A percentile compares a stretch with the other conserved stretches of the same genome.
Evolutionary conservation across 2,329 filamentous ascomycete genomes (phyloP).

Genomic region (Ascochyta viciae-villosae): DNA sequence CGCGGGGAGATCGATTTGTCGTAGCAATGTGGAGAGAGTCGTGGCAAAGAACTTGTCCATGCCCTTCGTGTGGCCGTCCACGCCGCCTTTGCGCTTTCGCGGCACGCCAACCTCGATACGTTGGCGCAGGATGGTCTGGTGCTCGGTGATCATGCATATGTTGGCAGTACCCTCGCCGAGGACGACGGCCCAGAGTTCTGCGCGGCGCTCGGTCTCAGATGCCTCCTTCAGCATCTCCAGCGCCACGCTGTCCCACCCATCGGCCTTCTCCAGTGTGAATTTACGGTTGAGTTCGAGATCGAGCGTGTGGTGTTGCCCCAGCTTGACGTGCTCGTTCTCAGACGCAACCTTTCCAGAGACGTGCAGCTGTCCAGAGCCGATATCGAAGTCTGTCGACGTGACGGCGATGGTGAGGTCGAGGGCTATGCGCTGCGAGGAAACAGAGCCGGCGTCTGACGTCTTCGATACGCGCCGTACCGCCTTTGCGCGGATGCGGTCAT

Average conservation of each 20-base stretch:
- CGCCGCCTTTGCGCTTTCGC: constrained; percentile 68
- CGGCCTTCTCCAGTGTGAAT: constrained; percentile 84
- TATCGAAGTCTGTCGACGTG: constrained; percentile 72
- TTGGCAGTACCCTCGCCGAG: constrained; percentile 90
- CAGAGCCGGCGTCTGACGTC: constrained; percentile 67
- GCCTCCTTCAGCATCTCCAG: constrained; percentile 79
- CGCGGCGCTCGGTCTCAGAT: constrained; percentile 77
- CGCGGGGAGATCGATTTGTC: constrained; percentile 73
- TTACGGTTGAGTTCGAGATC: constrained; percentile 88
- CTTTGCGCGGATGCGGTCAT: constrained; percentile 69
- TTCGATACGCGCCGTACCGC: constrained; percentile 71
- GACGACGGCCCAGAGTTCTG: constrained; percentile 86
- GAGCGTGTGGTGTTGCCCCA: constrained; percentile 73
- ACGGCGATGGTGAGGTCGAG: constrained; percentile 70
- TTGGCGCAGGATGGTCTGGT: constrained; percentile 78
- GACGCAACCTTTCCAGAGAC: constrained; percentile 70
- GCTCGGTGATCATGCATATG: constrained; percentile 81
- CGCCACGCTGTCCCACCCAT: constrained; percentile 89
- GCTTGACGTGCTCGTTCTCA: constrained; percentile 71
- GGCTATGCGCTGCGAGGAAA: constrained; percentile 68
- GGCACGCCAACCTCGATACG: constrained; percentile 71
- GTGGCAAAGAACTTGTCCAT: constrained; percentile 81
- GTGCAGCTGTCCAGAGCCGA: constrained; percentile 71
- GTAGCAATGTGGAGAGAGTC: constrained; percentile 75
- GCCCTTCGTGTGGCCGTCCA: constrained; percentile 72